Percentiles rank a stretch among this genome's conserved stretches.
Conservation (phyloP, 345 rosid genomes). For the Eucalyptus victrix region DNA sequence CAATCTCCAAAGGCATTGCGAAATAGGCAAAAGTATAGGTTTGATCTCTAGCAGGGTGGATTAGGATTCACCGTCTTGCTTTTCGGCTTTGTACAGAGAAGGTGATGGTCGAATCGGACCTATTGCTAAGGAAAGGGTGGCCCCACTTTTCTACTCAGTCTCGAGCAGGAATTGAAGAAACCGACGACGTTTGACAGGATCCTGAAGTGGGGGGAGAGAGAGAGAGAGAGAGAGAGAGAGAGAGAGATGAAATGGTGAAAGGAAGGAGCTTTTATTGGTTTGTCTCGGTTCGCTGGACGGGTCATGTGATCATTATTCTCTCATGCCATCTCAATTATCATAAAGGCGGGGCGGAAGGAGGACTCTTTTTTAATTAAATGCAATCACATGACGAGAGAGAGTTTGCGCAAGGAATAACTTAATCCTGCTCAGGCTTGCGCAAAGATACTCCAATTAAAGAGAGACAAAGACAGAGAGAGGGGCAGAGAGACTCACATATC, state of each 20-base stretch:
- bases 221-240: neutral
- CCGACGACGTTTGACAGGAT: neutral
- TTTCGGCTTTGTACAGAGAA: neutral
- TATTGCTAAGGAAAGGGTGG: neutral
- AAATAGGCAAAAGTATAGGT: neutral
- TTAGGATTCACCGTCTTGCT: neutral
- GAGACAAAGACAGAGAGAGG: neutral
- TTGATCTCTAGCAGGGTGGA: neutral
- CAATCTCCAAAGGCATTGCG: neutral
- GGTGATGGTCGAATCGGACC: neutral
- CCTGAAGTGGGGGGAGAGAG: neutral
- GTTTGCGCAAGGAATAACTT: neutral
- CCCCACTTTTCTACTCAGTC: neutral
- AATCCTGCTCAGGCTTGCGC: neutral
- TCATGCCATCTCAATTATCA: neutral
- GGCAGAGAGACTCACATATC: constrained; percentile 47
- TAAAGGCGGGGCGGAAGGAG: neutral
- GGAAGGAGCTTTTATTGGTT: neutral
- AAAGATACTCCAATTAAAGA: neutral
- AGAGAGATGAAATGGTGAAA: neutral
- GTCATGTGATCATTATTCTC: neutral
- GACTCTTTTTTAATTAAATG: neutral
- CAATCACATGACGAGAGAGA: neutral
- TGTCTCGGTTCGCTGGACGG: neutral
- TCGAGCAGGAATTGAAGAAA: neutral